A percentile compares a stretch with the other conserved stretches of the same genome.
phyloP scores from a whole-genome alignment of 2,329 filamentous ascomycete species.

The Diaporthe eres region DNA sequence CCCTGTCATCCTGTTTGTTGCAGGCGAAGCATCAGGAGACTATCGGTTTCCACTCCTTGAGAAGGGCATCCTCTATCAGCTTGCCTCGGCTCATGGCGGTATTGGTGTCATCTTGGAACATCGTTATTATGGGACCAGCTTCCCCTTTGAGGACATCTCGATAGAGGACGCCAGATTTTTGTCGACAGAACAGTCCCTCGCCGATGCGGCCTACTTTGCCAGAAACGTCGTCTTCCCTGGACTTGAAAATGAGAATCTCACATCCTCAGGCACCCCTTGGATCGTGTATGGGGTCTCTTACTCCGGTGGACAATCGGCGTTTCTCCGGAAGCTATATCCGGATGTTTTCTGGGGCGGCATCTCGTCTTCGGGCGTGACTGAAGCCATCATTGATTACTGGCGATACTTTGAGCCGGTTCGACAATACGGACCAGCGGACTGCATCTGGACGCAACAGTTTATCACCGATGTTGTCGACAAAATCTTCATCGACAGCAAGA shows the following conservation, averaged over 20 bases:
- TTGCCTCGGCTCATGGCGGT: slow-evolving; percentile 79
- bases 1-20: slow-evolving; percentile 82
- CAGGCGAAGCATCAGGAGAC: slow-evolving; percentile 76
- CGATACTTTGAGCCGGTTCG: slow-evolving; percentile 67
- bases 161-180: slow-evolving; percentile 83
- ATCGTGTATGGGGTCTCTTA: slow-evolving; percentile 89
- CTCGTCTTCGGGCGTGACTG: slow-evolving; percentile 83
- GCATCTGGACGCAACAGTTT: slow-evolving; percentile 74
- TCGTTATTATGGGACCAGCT: slow-evolving; percentile 85
- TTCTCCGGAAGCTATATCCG: slow-evolving; percentile 82
- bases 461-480: slow-evolving; percentile 65
- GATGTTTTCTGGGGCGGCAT: slow-evolving; percentile 85
- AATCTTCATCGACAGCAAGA: slow-evolving; percentile 59
- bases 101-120: slow-evolving; percentile 87
- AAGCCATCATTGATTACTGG: slow-evolving; percentile 84
- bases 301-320: slow-evolving; percentile 83
- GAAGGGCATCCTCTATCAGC: slow-evolving; percentile 80
- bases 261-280: slow-evolving; percentile 75
- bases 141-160: slow-evolving; percentile 75
- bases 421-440: slow-evolving; percentile 67
- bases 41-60: slow-evolving; percentile 78
- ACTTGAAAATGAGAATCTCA: slow-evolving; percentile 76
- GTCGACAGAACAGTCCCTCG: slow-evolving; percentile 85
- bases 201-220: slow-evolving; percentile 86
- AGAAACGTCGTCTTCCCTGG: slow-evolving; percentile 79